Base-by-base conservation (phyloP, 2,329 filamentous ascomycete genomes). In the Ophioceras dolichostomum region DNA sequence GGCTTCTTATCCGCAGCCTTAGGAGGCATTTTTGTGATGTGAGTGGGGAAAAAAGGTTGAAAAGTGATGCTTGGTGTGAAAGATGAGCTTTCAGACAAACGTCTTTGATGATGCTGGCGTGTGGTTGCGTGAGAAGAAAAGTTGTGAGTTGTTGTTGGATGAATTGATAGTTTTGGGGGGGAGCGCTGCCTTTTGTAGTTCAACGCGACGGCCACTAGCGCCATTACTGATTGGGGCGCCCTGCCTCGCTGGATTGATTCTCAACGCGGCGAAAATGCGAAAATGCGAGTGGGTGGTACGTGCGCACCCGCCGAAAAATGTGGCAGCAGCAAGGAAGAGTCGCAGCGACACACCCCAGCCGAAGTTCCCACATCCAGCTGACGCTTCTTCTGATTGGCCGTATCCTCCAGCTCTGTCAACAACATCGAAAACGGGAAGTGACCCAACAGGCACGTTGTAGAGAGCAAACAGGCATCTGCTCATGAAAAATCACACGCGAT, bases 1-100 rank as follows among this genome's bases (percentile, higher is more conserved):
- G 89, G 88, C 78, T 94, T 95, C 86, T 96, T 96, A 72, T 93
- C 83, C 60, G 89, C 89, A 60, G 83, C 81, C 76, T 96, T 96
- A 62, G 91, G 89, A 72, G 91, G 77, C 91, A 96, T 96, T 83
- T 81, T 79, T 61, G 56, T 38, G 42, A 51, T 56, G 45, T 36
- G 37, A 28, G 41, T 43, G 45, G 40, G 38, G 34, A 43, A 37
- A 41, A n/a, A n/a, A 32, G 38, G 40, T 48, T 44, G 36, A 36
- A 29, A 32, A 34, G 38, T 43, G 42, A 39, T 7, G 21, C 19
- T 37, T 30, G 26, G 17, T 20, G 10, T 16, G 12, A 29, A n/a
- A n/a, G n/a, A n/a, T n/a, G n/a, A n/a, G n/a, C n/a, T n/a, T n/a
- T n/a, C n/a, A n/a, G n/a, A n/a, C n/a, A n/a, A n/a, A n/a, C n/a